Evolutionary conservation across 805 yeast genomes (phyloP).

Genomic region (Zygotorulaspora chibaensis): DNA sequence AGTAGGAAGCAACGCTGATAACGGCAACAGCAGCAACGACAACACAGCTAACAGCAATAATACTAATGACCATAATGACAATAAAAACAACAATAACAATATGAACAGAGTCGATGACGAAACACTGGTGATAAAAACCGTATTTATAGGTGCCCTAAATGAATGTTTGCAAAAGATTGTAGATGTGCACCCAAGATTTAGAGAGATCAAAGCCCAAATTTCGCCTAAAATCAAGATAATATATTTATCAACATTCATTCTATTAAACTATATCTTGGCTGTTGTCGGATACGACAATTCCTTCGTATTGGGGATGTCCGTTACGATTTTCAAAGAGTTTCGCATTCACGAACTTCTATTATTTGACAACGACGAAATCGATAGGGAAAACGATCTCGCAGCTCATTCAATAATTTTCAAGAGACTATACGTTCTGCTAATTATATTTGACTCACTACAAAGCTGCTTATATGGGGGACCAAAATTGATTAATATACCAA

Average conservation of each 20-base stretch:
- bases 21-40: constrained; percentile 1
- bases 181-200: constrained; percentile 31
- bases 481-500: constrained; percentile 29
- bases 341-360: constrained; percentile 41
- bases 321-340: constrained; percentile 55
- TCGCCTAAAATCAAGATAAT: constrained; percentile 34
- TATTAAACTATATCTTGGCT: constrained; percentile 53
- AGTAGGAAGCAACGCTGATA: constrained; percentile 2
- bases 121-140: constrained; percentile 22
- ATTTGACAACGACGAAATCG: constrained; percentile 15
- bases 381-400: constrained; percentile 28
- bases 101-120: constrained; percentile 9
- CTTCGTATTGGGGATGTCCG: constrained; percentile 50
- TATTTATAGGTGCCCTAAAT: constrained; percentile 30
- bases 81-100: constrained; percentile 1
- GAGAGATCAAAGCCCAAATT: constrained; percentile 26
- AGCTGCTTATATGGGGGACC: constrained; percentile 50
- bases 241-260: constrained; percentile 38
- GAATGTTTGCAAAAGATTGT: constrained; percentile 33
- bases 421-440: constrained; percentile 46
- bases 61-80: constrained; percentile 3
- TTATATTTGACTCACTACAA: constrained; percentile 49
- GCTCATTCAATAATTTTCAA: constrained; percentile 36
- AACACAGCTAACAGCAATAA: constrained; percentile 1
- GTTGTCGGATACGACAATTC: constrained; percentile 59